Evolutionary conservation across 805 yeast genomes (phyloP), one percentile per base, ranked within the genome.

Genomic region (Lipomyces starkeyi): DNA sequence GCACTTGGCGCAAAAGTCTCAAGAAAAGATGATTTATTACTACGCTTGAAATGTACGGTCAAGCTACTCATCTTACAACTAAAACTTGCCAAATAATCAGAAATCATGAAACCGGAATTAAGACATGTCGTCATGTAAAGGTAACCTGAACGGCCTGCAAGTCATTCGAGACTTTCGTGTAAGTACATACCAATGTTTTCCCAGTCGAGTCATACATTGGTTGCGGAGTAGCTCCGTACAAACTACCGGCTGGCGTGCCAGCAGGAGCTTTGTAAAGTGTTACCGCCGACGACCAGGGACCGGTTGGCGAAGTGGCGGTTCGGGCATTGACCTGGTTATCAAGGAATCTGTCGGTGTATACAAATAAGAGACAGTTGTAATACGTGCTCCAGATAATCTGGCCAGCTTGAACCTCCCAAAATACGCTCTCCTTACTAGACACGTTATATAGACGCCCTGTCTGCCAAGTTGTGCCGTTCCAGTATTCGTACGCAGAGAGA

Each of bases 231-330:
- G 58, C 58, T 55, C 58, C 58, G 37, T 55, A 55, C 37, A n/a
- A n/a, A 25, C 32, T 29, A 13, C 58, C 58, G 13, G 37, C 58
- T 25, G 34, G 20, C 27, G 58, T 29, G 58, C 34, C 37, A 55
- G 37, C 11, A 3, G 34, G 58, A 55, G 58, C 58, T 55, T 55
- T 55, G 58, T 55, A 25, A 17, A 55, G 58, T 29, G 35, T 55
- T 22, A 55, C 58, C 25, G 58, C 37, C 13, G 34, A 29, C 37
- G 58, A 55, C 58, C 58, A 55, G 37, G 58, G 58, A 55, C 58
- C 58, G 32, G 58, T 55, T 17, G 58, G 58, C 27, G 37, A 55
- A 7, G 20, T 55, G 32, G 58, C 20, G 2, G 58, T 55, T 6
- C 8, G 5, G 37, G 58, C 58, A 3, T n/a, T n/a, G 37, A 55